Evolutionary conservation across 1,284 basidiomycete species (phyloP).

Genomic region (Cutaneotrichosporon sp.): DNA sequence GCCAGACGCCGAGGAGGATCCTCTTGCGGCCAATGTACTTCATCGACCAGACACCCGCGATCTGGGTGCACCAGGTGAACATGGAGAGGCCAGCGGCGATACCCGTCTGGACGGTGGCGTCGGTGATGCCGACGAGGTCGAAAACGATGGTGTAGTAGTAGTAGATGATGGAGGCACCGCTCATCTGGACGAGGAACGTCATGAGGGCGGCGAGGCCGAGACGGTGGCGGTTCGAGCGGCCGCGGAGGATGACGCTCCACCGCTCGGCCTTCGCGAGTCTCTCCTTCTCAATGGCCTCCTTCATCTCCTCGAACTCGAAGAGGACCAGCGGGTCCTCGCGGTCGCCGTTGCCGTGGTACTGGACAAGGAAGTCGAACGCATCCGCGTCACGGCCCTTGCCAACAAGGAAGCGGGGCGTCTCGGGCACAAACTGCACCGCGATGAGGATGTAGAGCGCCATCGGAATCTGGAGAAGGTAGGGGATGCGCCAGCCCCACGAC

Average conservation of each 20-base stretch:
- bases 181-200: slow-evolving; percentile 45
- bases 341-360: slow-evolving; percentile 75
- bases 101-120: slow-evolving; percentile 51
- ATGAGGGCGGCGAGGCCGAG: slow-evolving; percentile 50
- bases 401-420: slow-evolving; percentile 52
- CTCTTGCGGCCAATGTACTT: slow-evolving; percentile 45
- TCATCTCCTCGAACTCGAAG: slow-evolving; percentile 78
- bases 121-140: slow-evolving; percentile 51
- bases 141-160: slow-evolving; percentile 53
- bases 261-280: slow-evolving; percentile 50
- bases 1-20: slow-evolving; percentile 52
- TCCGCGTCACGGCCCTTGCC: slow-evolving; percentile 60
- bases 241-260: slow-evolving; percentile 47
- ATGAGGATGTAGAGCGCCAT: slow-evolving; percentile 50
- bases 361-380: slow-evolving; percentile 72
- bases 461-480: slow-evolving; percentile 52
- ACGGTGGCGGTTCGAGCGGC: slow-evolving; percentile 42
- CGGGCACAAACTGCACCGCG: slow-evolving; percentile 54
- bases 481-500: slow-evolving; percentile 49
- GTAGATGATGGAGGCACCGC: slow-evolving; percentile 51
- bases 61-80: slow-evolving; percentile 52
- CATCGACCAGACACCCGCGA: slow-evolving; percentile 42
- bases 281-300: slow-evolving; percentile 71
- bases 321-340: slow-evolving; percentile 65
- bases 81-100: slow-evolving; percentile 53